Conservation (phyloP, 1,284 basidiomycete genomes). For the Cutaneotrichosporon sp. region DNA sequence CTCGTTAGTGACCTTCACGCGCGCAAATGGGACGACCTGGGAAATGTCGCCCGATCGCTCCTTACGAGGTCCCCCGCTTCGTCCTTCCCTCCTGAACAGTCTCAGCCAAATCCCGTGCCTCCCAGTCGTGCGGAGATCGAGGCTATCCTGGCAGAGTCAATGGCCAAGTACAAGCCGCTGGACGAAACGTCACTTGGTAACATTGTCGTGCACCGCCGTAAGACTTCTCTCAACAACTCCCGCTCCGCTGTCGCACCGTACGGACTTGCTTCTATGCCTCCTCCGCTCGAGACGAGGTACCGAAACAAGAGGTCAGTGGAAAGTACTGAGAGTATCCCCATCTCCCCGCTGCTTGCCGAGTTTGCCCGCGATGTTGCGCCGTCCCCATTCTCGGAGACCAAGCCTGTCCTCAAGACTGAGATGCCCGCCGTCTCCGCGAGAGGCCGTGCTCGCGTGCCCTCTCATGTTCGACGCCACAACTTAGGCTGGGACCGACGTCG, state of each 20-base stretch:
- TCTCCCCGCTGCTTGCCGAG: constrained; percentile 26
- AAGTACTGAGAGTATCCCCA: constrained; percentile 14
- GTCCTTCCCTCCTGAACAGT: no score
- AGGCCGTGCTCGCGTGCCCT: constrained; percentile 4
- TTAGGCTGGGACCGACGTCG: constrained; percentile 39
- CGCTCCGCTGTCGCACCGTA: constrained; percentile 28
- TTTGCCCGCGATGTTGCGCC: constrained; percentile 22
- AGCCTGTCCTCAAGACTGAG: no score
- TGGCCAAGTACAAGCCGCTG: constrained; percentile 30
- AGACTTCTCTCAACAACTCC: constrained; percentile 26
- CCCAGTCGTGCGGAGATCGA: constrained; percentile 27
- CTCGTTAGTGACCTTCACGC: not conserved
- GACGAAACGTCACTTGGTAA: constrained; percentile 12
- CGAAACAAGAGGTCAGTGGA: constrained; percentile 21
- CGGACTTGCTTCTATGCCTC: constrained; percentile 21
- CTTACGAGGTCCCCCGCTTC: not conserved
- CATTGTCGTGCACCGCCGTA: constrained; percentile 17
- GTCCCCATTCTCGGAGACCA: no score
- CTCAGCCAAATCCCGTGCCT: constrained; percentile 21
- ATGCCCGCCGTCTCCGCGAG: not conserved
- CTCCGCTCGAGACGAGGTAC: constrained; percentile 8
- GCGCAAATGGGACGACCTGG: not conserved
- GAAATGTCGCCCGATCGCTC: not conserved
- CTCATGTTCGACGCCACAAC: constrained; percentile 26
- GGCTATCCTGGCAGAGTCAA: constrained; percentile 34